Conservation (phyloP, 140 eudicot genomes). For the Senecio squalidus region DNA sequence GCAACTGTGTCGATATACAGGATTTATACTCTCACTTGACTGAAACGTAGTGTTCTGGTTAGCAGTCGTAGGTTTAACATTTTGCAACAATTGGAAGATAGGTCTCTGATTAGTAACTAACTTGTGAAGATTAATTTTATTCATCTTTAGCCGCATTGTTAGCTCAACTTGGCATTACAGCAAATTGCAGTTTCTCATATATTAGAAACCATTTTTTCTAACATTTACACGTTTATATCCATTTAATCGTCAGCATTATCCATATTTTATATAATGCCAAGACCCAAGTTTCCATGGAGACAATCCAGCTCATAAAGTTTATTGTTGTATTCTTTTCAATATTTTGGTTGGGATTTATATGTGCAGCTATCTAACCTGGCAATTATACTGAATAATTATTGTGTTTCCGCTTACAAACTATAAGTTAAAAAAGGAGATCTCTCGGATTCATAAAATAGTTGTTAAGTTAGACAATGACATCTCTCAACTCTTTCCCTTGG, state of each 20-base stretch:
- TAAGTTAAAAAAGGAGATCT: constrained; percentile 13
- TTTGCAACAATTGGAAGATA: neutral
- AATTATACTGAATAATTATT: constrained; percentile 20
- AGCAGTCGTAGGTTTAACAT: neutral
- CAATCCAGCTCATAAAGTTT: constrained; percentile 16
- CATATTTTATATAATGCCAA: constrained; percentile 10
- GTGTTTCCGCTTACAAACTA: constrained; percentile 17
- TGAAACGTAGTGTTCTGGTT: neutral
- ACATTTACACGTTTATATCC: too few species aligned
- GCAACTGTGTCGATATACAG: constrained; percentile 9
- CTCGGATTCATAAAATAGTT: constrained; percentile 12
- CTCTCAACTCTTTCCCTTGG: constrained; percentile 16
- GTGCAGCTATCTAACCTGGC: constrained; percentile 8
- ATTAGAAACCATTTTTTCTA: too few species aligned
- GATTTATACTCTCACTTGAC: neutral
- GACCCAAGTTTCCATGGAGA: neutral
- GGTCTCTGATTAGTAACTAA: neutral
- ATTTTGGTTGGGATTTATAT: constrained; percentile 14
- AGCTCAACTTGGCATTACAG: too few species aligned
- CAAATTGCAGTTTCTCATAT: too few species aligned
- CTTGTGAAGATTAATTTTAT: too few species aligned
- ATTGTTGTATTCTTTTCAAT: constrained; percentile 2
- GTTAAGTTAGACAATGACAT: constrained; percentile 19
- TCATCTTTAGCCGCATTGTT: too few species aligned
- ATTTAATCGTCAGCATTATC: neutral